A percentile compares a stretch with the other conserved stretches of the same genome.
Conservation (phyloP, 2,329 filamentous ascomycete genomes). For the Helicocarpus griseus region DNA sequence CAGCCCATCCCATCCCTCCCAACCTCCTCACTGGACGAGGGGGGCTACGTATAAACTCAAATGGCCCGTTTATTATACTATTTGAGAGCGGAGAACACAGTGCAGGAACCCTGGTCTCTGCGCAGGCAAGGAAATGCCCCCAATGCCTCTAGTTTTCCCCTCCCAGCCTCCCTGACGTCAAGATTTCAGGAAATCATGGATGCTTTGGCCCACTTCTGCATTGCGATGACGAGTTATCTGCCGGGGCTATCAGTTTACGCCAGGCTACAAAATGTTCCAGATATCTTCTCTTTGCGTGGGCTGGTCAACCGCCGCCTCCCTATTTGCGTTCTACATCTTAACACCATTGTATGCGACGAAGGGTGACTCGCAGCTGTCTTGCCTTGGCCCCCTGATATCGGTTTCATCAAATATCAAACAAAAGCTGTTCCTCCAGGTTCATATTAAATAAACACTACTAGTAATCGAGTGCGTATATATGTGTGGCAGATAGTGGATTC, state of each 20-base stretch:
- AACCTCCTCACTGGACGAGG: too few species aligned
- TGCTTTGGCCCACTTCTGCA: not conserved
- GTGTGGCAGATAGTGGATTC: not conserved
- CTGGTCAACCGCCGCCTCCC: too few species aligned
- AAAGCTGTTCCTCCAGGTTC: not conserved
- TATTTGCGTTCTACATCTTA: too few species aligned
- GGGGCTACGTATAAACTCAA: too few species aligned
- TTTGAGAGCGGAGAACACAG: not conserved
- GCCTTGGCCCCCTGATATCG: too few species aligned
- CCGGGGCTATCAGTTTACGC: too few species aligned
- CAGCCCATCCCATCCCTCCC: not conserved
- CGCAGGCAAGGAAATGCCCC: too few species aligned
- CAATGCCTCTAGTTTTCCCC: not conserved
- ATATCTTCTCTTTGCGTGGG: not conserved
- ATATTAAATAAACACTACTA: too few species aligned
- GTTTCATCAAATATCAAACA: not conserved
- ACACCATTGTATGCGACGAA: too few species aligned
- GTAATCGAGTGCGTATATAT: too few species aligned
- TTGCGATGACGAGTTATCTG: not conserved
- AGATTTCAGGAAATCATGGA: not conserved
- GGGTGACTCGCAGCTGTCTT: too few species aligned
- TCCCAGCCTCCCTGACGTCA: not conserved
- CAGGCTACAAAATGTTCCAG: not conserved
- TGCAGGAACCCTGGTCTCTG: not conserved
- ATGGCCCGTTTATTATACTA: not conserved